Evolutionary conservation across 768 basidiomycete genomes (phyloP), one percentile per base, ranked within the genome.

Genomic region (Mycena olivaceomarginata): DNA sequence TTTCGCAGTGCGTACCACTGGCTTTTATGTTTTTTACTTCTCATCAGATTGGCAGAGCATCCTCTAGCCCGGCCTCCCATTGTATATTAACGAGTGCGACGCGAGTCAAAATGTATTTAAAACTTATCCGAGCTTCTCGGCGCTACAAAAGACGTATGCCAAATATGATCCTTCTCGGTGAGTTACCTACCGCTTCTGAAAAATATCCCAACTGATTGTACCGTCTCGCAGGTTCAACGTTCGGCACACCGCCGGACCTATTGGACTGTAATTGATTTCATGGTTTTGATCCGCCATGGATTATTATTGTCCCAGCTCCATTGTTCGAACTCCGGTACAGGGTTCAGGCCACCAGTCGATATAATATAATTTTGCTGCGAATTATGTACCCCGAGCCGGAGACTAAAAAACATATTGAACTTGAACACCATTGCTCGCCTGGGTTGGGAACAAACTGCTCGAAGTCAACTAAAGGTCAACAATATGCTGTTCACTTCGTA

Each of bases 151-250:
- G n/a, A 86, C 86, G 0, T 88, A 89, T 75, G 80, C 79, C 11
- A 89, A 88, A 77, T 89, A 89, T 70, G 89, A 89, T 80, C 88
- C 88, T n/a, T 85, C 84, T 10, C 80, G 88, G 88, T 87, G 70
- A 60, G 82, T 79, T 12, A 9, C 48, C 31, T 22, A 25, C 25
- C 25, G 1, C 11, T 1, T 31, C 18, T 51, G 20, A 70, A 63
- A 45, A 45, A 45, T 45, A 77, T 31, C 5, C 12, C 37, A 45
- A 20, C 56, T 18, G 56, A 15, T 25, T 25, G 2, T 2, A 25
- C 25, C 16, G 31, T 18, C n/a, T 10, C 31, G 18, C 25, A 78
- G 77, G n/a, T 78, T 75, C 45, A 78, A 78, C 40, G 69, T 75
- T 7, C 22, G 60, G 43, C 68, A 75, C 60, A 69, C 62, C 3